Evolutionary conservation across 305 asterid species (phyloP), one percentile per base, ranked within the genome.

Genomic region (Galium porrigens): DNA sequence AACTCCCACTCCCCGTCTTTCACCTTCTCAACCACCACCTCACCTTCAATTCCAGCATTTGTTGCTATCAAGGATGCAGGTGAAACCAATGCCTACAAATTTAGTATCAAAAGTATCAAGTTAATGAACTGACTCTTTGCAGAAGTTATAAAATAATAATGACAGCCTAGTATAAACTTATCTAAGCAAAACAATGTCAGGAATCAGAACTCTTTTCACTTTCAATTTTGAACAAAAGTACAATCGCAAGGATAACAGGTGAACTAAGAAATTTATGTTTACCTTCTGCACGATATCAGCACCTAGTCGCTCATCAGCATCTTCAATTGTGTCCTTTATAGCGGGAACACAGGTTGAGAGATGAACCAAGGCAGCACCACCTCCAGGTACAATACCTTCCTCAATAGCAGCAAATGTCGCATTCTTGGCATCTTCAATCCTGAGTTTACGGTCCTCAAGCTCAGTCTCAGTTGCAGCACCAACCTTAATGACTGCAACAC

Each of bases 301-400:
- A 27, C 97, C 99, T 15, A 94, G 79, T 46, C 87, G 73, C 76
- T 94, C 97, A 36, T 94, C 99, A 3, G 95, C 76, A 66, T 89
- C 97, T 61, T 85, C 94, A 14, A 94, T 64, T 68, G 66, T 80
- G 49, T 87, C 99, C 85, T 87, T 94, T 30, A 94, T 85, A 17
- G 89, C 82, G 37, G 99, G 90, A 64, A 94, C 92, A 46, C 0
- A 70, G 34, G 80, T 74, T 2, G 97, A 90, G 44, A 94, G 83
- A 74, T 94, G 99, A 66, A 86, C 97, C 12, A 86, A 75, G 2
- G 99, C 97, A 25, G 99, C 99, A 32, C 99, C 97, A 17, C 97
- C 99, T 53, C 99, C 99, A 1, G 99, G 99, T 41, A 94, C 97
- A 57, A 94, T 89, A 44, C 99, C 99, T 80, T 94, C 99, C 81